Base-by-base conservation (phyloP, 768 basidiomycete genomes). In the Hericium erinaceus region DNA sequence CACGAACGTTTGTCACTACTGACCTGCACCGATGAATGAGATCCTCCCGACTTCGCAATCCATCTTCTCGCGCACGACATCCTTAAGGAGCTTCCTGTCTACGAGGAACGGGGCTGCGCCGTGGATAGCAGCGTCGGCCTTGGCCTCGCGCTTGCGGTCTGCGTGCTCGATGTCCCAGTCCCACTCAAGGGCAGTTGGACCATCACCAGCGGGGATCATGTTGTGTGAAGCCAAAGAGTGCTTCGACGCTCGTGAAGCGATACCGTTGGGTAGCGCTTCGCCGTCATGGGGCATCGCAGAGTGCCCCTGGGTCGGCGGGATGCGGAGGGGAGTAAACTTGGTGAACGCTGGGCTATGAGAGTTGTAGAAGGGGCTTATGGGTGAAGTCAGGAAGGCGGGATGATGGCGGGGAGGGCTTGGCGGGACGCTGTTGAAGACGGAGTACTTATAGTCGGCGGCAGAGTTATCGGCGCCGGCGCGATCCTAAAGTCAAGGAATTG, bases 31-130 rank as follows among this genome's bases (percentile, higher is more conserved):
- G 24, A 93, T 70, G 65, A 91, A 93, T 39, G 68, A 70, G 63
- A 92, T 89, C 20, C 83, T 74, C 2, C 79, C 87, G 15, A 91
- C 88, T 22, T 84, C 81, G 13, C 75, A 70, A 20, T 73, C 77
- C 71, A 85, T 79, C 63, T 83, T 85, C 65, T 90, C 87, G 50
- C 81, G 75, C 8, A 92, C 83, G 46, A 92, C 83, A 61, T 90
- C 88, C 69, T 82, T 86, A 60, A 93, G 74, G 20, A 89, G 75
- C 56, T 77, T 77, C 56, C 90, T 73, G 70, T 92, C 91, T 24
- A 92, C 84, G 55, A 81, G 81, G 64, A 92, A 90, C 22, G 86
- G 86, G 5, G 76, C 77, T 10, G 77, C 73, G 38, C 79, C 80
- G 63, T 89, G 85, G 18, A 83, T 63, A 3, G 78, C 78, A 13